Evolutionary conservation across 1,139 yeast species (phyloP), one percentile per base, ranked within the genome.

Genomic region (Meyerozyma sp.): DNA sequence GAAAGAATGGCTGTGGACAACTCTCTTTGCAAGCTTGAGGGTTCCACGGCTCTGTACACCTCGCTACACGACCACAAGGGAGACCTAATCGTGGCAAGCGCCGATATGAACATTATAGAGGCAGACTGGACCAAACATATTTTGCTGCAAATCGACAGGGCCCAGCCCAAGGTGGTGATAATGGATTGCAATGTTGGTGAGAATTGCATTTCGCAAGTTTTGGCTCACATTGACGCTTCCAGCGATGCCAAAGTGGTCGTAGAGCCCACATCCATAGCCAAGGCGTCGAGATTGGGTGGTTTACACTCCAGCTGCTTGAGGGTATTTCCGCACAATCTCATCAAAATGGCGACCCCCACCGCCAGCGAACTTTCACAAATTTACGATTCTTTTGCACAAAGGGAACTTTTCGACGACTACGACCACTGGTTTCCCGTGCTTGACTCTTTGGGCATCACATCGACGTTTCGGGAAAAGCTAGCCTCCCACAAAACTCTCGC

Each of bases 21-120:
- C 1, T 81, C 81, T 0, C 65, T 82, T n/a, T 44, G 49, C 23
- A 50, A 56, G 8, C 46, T 64, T 32, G 46, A 53, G 3, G 50
- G 51, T 7, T 27, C 43, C 3, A 84, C 94, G 0, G 89, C 94
- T 0, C 86, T 84, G 52, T 90, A 90, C 55, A 73, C 80, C 6
- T 81, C 95, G 1, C 72, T 82, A 46, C 93, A 87, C 55, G 78
- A 77, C 46, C 49, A 54, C 0, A 56, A 65, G 2, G 96, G 96
- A 1, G 82, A 77, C 4, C 66, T 89, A 41, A 58, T 85, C 7
- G 68, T 86, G 14, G 95, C 96, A 0, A 82, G 90, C 58, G 93
- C 96, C 4, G 96, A 87, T 56, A 89, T 90, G 96, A 68, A 68
- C 10, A 78, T 84, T 10, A 68, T 84, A 14, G 88, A 85, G 51